Base-by-base conservation (phyloP, 1,284 basidiomycete species). In the Cryptococcus sp. region DNA sequence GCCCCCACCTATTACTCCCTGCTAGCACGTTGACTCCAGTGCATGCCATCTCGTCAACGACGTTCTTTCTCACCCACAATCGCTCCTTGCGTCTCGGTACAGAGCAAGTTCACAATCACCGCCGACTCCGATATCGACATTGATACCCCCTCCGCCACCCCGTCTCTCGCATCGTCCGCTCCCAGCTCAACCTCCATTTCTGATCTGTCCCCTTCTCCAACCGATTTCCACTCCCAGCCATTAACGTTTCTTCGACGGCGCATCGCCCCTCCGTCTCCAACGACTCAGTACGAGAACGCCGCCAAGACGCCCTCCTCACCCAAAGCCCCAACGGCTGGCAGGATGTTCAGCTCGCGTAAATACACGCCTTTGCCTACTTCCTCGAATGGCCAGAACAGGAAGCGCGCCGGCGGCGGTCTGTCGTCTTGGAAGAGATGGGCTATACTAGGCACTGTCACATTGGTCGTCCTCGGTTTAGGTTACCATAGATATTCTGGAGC, bases 351-450 rank as follows among this genome's bases (percentile, higher is more conserved):
- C 38, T 57, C 64, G 38, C 62, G 73, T 40, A 75, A 76, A 57
- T 78, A 78, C 60, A 59, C 72, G 15, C 73, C 75, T 41, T 64
- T 78, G 4, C 76, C 76, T 16, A 75, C 71, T n/a, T 68, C 59
- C 46, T 49, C 67, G 11, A 63, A 64, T 55, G 52, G 22, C 17
- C 59, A 53, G 19, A 50, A 35, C 7, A 61, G 73, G 25, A 69
- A 69, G 48, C 59, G 73, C 11, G 57, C 69, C 35, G 69, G 68
- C 25, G 70, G 66, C 23, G 72, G 74, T 13, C 38, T 75, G 42
- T 50, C 68, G 10, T 57, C 61, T 1, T 77, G 75, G 75, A 78
- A 75, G 57, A 62, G 72, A 47, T 79, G 68, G 42, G 67, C 62
- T 1, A 22, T 72, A 25, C 57, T 76, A 35, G 70, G 60, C 31